Percentiles rank a stretch among this genome's conserved stretches.
These are phyloP conservation scores for Calonectria naviculata DNA, from an alignment of 2,329 filamentous ascomycete genomes.

Conservation along the genomic window DNA sequence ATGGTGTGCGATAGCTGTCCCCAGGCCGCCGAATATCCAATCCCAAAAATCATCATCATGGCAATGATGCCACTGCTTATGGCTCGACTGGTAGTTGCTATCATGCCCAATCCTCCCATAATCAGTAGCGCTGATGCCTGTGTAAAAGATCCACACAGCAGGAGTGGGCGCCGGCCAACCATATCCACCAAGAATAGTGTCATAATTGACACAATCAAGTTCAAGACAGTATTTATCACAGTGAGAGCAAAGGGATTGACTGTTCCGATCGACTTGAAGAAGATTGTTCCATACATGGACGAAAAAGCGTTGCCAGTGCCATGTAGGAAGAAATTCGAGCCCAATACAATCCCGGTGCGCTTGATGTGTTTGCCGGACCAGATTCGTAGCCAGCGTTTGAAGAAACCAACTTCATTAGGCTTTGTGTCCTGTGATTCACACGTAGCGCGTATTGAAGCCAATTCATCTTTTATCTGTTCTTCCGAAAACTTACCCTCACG, in stretches of 20 bases:
- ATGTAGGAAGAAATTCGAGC: conserved; percentile 46
- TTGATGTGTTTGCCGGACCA: conserved; percentile 34
- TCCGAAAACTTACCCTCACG: conserved; percentile 36
- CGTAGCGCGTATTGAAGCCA: conserved; percentile 10
- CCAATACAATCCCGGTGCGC: conserved; percentile 38
- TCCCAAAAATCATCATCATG: conserved; percentile 44
- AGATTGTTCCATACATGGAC: conserved; percentile 45
- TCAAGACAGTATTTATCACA: conserved; percentile 32
- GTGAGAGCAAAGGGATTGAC: conserved; percentile 43
- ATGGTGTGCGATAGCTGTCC: conserved; percentile 49
- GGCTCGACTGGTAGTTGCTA: conserved; percentile 19
- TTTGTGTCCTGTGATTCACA: background rate
- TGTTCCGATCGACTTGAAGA: conserved; percentile 40
- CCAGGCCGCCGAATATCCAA: conserved; percentile 47
- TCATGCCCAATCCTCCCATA: conserved; percentile 50
- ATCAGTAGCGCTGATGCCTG: conserved; percentile 45
- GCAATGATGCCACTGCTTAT: conserved; percentile 45
- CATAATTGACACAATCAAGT: conserved; percentile 26
- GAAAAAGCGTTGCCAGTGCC: conserved; percentile 43
- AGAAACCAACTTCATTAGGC: background rate
- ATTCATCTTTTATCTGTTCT: conserved; percentile 36
- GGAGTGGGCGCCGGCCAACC: conserved; percentile 31
- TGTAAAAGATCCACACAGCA: conserved; percentile 41
- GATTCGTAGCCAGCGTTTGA: conserved; percentile 35
- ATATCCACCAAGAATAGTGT: conserved; percentile 32